Evolutionary conservation across 305 asterid genomes (phyloP), one percentile per base, ranked within the genome.

Genomic region (Fraxinus sp.): DNA sequence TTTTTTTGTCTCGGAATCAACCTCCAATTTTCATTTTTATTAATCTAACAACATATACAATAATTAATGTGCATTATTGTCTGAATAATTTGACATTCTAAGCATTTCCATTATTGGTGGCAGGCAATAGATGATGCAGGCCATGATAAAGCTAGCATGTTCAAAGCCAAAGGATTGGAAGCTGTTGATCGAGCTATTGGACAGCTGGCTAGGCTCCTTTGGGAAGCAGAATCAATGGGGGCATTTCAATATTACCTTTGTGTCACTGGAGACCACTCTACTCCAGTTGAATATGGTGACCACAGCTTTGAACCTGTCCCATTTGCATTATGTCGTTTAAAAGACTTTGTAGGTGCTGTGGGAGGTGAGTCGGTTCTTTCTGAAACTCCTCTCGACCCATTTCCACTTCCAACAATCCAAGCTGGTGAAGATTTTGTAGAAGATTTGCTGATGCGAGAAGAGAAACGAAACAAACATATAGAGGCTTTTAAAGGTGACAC

Each of bases 71-170:
- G 26, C 49, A 32, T 4, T 75, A 62, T 43, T 26, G 7, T 18
- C 75, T 43, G 9, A 74, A 10, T 49, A 55, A 66, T 43, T 52
- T 10, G 14, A 0, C 28, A 1, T 79, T 30, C 3, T 41, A 18
- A 10, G 18, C 22, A n/a, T 2, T 43, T 71, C 20, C 26, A 32
- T 43, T 43, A 1, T 16, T 39, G 18, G 30, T 6, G 24, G 81
- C 92, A 94, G 99, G 98, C 99, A 80, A 93, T 96, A 83, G 98
- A 96, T 22, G 99, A 96, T 78, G 99, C 97, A 9, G 99, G 99
- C 57, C 99, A 96, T 77, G 99, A 96, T 88, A 96, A 94, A 89
- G 97, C 98, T 7, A 90, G 94, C 85, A 84, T 92, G 82, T 94
- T 94, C 89, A 94, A 96, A 91, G 99, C 89, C 78, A 93, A 90